These are phyloP conservation scores for Colletotrichum echinochloae DNA, from an alignment of 2,329 filamentous ascomycete species.

Conservation along the genomic window DNA sequence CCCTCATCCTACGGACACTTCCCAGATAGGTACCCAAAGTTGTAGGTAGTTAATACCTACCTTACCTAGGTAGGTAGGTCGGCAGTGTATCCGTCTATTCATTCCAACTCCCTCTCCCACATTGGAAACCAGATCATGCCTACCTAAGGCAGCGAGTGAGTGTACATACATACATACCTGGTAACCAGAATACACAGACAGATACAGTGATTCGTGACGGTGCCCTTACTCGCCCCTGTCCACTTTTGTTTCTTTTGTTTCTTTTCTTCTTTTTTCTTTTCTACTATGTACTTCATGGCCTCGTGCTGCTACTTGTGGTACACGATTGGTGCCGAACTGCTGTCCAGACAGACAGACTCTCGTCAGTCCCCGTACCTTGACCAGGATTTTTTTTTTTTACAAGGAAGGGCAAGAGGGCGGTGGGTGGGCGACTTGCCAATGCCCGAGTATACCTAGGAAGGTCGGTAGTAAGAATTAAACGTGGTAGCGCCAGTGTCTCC, in stretches of 20 bases:
- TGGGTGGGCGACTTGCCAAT: not conserved
- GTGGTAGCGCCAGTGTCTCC: constrained; percentile 6
- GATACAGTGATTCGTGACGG: not conserved
- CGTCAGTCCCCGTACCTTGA: not conserved
- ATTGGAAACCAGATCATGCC: not conserved
- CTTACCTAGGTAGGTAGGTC: too few relatives aligned
- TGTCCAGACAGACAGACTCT: not conserved
- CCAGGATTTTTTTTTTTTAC: too few relatives aligned
- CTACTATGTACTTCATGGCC: not conserved
- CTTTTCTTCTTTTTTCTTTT: not conserved
- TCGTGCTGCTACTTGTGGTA: not conserved
- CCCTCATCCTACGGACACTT: too few relatives aligned
- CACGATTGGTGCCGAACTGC: constrained; percentile 1
- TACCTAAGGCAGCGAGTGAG: too few relatives aligned
- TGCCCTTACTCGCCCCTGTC: not conserved
- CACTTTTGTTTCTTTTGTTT: not conserved
- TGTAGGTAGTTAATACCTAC: too few relatives aligned
- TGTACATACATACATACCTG: not conserved
- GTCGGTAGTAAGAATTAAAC: too few relatives aligned
- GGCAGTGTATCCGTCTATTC: not conserved
- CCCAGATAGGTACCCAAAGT: too few relatives aligned
- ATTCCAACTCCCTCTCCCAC: not conserved
- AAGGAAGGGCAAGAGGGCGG: not conserved
- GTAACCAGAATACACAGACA: not conserved
- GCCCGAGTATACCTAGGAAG: not conserved